Conservation (phyloP, 2,329 filamentous ascomycete genomes). For the Fusarium avenaceum region DNA sequence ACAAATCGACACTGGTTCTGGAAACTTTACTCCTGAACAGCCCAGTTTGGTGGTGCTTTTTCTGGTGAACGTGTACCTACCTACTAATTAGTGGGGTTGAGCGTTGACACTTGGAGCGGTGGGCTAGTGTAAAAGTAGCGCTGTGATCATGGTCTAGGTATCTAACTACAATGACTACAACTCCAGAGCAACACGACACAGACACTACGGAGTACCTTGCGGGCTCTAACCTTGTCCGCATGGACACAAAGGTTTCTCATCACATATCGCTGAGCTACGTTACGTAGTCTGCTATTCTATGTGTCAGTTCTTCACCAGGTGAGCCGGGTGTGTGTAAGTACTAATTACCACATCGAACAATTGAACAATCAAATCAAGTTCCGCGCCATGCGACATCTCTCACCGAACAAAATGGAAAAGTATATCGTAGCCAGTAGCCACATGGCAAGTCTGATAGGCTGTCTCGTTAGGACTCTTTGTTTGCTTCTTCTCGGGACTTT, state of each 20-base stretch:
- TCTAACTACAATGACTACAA: not conserved
- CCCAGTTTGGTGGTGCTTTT: not conserved
- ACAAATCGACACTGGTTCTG: constrained; percentile 17
- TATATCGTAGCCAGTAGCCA: constrained; percentile 4
- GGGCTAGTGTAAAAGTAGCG: constrained; percentile 8
- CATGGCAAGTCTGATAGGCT: constrained; percentile 33
- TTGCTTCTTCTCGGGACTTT: constrained; percentile 36
- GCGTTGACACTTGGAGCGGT: constrained; percentile 5
- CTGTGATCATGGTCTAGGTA: not conserved
- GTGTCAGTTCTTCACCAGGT: not conserved
- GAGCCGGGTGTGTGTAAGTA: not conserved
- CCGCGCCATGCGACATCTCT: constrained; percentile 16
- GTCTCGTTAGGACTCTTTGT: constrained; percentile 1
- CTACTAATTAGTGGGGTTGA: not conserved
- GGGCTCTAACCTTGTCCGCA: not conserved
- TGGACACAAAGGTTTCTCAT: constrained; percentile 11
- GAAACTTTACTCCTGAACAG: constrained; percentile 8
- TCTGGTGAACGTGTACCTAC: too few relatives aligned
- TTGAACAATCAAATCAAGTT: constrained; percentile 1
- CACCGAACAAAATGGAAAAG: not conserved
- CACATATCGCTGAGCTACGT: not conserved
- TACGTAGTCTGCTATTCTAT: not conserved
- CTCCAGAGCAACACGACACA: not conserved
- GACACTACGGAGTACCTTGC: constrained; percentile 5
- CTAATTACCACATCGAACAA: not conserved